Base-by-base conservation (phyloP, 805 yeast species). In the Pichia membranifaciens region DNA sequence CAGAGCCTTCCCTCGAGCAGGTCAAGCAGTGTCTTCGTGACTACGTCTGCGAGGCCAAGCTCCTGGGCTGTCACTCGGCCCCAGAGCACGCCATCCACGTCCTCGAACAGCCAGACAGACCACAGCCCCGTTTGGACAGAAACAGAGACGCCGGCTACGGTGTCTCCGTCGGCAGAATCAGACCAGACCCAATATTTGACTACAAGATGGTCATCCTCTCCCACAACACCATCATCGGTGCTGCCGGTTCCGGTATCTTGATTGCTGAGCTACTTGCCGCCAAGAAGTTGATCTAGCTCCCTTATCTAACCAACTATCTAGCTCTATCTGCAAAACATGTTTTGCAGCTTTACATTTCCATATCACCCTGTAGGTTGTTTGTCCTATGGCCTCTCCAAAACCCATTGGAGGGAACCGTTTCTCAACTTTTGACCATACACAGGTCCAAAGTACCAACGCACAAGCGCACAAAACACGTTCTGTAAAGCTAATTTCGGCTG, bases 231-330 rank as follows among this genome's bases (percentile, higher is more conserved):
- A 78, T 93, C 59, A 87, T 93, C 56, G 99, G 99, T 62, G 99
- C 99, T 61, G 99, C 99, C 22, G 99, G 99, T 65, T 85, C 97
- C 8, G 99, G 99, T 67, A 76, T 93, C 51, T 79, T 93, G 67
- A 93, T 93, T 65, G 99, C 95, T 45, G 99, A 93, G 73, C 74
- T 89, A 47, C 75, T 93, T 58, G 68, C 78, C 51, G 90, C 90
- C 51, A 89, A 84, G 71, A 75, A 79, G 51, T 68, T 87, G 55
- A 75, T 91, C 53, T 89, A 76, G 65, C 8, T 12, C 15, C 33
- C 12, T 33, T 15, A 10, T 25, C 10, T 25, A 25, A 7, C 29
- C 7, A 7, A 12, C 20, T 36, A 12, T 17, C 8, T 34, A 34
- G 17, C 7, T 18, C 16, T 37, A 20, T 37, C 10, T 25, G 10